Percentiles rank a stretch among this genome's conserved stretches.
Evolutionary conservation across 306 rosid genomes (phyloP).

Genomic region (Delonix regia): DNA sequence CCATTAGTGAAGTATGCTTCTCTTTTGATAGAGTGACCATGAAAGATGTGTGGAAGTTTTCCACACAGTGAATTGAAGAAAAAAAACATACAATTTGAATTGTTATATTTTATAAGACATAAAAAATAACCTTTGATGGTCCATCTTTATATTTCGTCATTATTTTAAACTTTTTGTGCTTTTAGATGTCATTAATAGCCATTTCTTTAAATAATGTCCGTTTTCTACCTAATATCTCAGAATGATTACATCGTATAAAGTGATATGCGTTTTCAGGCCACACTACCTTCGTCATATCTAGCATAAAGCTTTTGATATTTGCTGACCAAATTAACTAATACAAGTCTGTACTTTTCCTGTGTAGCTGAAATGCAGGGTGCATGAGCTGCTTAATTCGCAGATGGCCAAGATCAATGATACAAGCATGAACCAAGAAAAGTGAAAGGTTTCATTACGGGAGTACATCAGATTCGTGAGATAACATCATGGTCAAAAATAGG

Average conservation of each 20-base stretch:
- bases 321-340: not conserved
- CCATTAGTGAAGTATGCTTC: not conserved
- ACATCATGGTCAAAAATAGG: conserved; percentile 11
- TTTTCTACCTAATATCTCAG: not conserved
- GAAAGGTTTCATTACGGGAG: conserved; percentile 14
- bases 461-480: conserved; percentile 24
- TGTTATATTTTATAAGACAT: not conserved
- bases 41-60: not conserved
- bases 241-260: not conserved
- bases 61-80: not conserved
- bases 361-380: conserved; percentile 77
- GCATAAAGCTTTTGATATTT: not conserved
- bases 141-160: not conserved
- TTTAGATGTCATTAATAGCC: not conserved
- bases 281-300: not conserved
- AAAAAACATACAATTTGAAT: not conserved
- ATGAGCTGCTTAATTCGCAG: conserved; percentile 72
- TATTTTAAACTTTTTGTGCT: not conserved
- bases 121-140: not conserved
- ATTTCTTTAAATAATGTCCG: not conserved
- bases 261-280: not conserved
- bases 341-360: conserved; percentile 23
- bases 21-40: not conserved
- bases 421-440: conserved; percentile 33
- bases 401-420: conserved; percentile 56